Conservation (phyloP, 805 yeast genomes). For the Candida peoriensis region DNA sequence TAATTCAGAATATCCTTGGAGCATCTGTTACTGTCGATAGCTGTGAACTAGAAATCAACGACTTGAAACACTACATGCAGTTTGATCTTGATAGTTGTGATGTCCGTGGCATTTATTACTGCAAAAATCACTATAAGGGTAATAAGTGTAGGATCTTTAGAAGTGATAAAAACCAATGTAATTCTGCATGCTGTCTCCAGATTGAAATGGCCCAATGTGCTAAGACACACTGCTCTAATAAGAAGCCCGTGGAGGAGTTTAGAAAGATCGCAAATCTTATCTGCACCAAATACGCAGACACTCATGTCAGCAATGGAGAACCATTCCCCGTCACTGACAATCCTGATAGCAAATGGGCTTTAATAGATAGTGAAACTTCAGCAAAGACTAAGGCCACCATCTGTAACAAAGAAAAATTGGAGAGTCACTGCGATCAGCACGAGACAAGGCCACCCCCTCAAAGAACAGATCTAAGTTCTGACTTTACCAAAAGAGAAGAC, state of each 20-base stretch:
- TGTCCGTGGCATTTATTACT: constrained; percentile 17
- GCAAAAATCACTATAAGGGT: constrained; percentile 19
- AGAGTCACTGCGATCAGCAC: too few relatives aligned
- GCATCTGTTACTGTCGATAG: constrained; percentile 15
- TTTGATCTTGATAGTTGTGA: constrained; percentile 22
- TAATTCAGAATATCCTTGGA: not conserved
- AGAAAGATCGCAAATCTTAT: constrained; percentile 16
- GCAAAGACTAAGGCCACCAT: too few relatives aligned
- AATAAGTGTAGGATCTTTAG: constrained; percentile 12
- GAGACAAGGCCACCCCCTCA: constrained; percentile 4
- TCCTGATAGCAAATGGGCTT: too few relatives aligned
- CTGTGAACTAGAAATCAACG: constrained; percentile 16
- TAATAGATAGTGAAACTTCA: too few relatives aligned
- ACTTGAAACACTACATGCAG: constrained; percentile 12
- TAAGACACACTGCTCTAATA: constrained; percentile 14
- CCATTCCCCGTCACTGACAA: not conserved
- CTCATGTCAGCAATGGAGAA: constrained; percentile 11
- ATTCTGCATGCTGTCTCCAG: constrained; percentile 23
- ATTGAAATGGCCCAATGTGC: constrained; percentile 22
- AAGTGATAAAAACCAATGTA: constrained; percentile 15
- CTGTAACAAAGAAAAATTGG: not conserved
- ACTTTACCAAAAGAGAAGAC: constrained; percentile 4
- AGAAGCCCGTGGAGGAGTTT: constrained; percentile 13
- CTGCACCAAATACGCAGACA: constrained; percentile 23
- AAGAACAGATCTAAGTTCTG: constrained; percentile 6